phyloP scores from a whole-genome alignment of 768 basidiomycete genomes.

The Serendipita sp. region DNA sequence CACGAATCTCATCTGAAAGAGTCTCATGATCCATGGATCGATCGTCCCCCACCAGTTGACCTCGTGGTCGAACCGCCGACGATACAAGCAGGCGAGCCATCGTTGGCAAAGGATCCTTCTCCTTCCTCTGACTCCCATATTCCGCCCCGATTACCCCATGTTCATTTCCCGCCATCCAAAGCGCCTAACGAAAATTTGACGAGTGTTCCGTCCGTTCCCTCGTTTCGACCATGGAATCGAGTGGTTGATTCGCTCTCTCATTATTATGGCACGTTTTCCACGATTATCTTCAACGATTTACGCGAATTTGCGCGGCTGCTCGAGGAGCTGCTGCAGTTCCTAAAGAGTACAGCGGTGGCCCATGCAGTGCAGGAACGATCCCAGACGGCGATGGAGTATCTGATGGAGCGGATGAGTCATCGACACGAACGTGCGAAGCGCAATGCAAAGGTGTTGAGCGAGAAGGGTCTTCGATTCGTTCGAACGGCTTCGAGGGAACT shows the following conservation, averaged over 20 bases:
- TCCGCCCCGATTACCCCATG: too few relatives aligned
- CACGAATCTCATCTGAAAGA: too few relatives aligned
- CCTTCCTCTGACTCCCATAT: too few relatives aligned
- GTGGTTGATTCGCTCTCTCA: background rate
- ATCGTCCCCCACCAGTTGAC: too few relatives aligned
- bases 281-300: background rate
- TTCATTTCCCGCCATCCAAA: too few relatives aligned
- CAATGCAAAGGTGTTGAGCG: background rate
- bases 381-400: background rate
- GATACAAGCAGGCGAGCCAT: too few relatives aligned
- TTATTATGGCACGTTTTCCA: background rate
- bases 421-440: background rate
- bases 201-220: background rate
- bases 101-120: too few relatives aligned
- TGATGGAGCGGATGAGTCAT: background rate
- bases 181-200: background rate
- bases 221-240: background rate
- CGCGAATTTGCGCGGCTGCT: background rate
- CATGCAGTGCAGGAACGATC: background rate
- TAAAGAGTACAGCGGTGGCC: background rate
- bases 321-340: background rate
- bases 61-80: too few relatives aligned
- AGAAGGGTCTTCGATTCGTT: background rate
- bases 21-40: too few relatives aligned
- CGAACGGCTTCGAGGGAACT: too few relatives aligned